Base-by-base conservation (phyloP, 768 basidiomycete species). In the Podaxis sp. region DNA sequence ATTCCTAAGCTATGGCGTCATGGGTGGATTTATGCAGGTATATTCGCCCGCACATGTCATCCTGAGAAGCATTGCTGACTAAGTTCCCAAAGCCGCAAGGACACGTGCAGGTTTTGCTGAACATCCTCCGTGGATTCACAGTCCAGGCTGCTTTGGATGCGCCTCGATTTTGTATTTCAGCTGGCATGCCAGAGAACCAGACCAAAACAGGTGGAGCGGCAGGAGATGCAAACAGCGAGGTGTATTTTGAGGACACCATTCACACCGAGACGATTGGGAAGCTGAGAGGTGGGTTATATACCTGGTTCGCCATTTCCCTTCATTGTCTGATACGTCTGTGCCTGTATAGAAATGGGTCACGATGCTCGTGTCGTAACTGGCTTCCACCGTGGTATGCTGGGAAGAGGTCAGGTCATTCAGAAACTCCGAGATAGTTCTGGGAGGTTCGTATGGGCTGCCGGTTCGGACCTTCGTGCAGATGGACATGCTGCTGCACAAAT, bases 141-240 rank as follows among this genome's bases (percentile, higher is more conserved):
- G 82, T 87, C 0, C 97, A 99, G 74, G 86, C 91, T 2, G 91
- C 95, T 13, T 83, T 99, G 38, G 96, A 98, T 73, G 90, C 94
- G 0, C 96, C 95, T 7, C 86, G 96, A 13, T 97, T 98, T 77
- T 98, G 95, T 70, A 98, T 98, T 61, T 95, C 93, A 13, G 84
- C 93, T 16, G 91, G 90, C 25, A 81, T 80, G 59, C 89, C 91
- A 0, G 86, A 89, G 63, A 68, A 81, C 2, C 77, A 82, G 46
- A 77, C 74, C 23, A 74, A 75, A 36, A 71, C 77, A 32, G 72
- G 76, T 7, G 78, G 77, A 7, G 71, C 74, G 25, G 86, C 86
- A 0, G 87, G 87, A 3, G 86, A 90, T 69, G 80, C 85, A 44
- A 91, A 92, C 68, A 89, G 90, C 64, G 88, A 90, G 64, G 88